Evolutionary conservation across 352 stramenopile species (phyloP).

Genomic region (Pythium coloratum): DNA sequence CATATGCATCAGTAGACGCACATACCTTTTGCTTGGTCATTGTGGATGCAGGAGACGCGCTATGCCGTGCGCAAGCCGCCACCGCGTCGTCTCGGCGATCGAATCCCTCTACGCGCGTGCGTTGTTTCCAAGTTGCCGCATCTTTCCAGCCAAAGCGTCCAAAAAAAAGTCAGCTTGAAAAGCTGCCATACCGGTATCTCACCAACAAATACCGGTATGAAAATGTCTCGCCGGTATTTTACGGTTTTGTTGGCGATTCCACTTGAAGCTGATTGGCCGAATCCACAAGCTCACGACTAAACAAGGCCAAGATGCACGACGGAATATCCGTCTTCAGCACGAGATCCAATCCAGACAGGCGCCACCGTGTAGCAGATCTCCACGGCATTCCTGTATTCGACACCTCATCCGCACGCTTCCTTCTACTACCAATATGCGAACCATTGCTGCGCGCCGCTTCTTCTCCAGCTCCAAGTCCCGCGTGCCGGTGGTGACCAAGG

Average conservation of each 20-base stretch:
- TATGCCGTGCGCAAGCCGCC: neutral
- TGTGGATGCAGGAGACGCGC: neutral
- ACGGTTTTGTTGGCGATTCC: neutral
- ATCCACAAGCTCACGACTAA: constrained; percentile 17
- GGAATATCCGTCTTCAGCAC: constrained; percentile 6
- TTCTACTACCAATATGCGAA: constrained; percentile 10
- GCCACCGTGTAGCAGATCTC: no score
- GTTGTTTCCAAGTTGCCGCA: neutral
- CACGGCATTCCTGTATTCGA: neutral
- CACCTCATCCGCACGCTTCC: neutral
- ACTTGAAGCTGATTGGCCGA: constrained; percentile 30
- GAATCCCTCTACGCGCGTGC: neutral
- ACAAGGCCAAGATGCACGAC: constrained; percentile 10
- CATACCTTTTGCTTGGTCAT: constrained; percentile 22
- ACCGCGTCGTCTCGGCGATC: neutral
- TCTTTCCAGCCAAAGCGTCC: neutral
- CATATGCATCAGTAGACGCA: neutral
- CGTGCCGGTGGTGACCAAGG: constrained; percentile 40
- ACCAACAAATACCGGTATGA: constrained; percentile 13
- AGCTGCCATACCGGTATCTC: constrained; percentile 7
- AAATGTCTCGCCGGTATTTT: no score
- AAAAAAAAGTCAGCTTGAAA: constrained; percentile 28
- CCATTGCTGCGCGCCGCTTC: constrained; percentile 7
- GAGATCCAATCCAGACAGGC: neutral
- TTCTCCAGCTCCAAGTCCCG: constrained; percentile 22